Base-by-base conservation (phyloP, 495 filamentous ascomycete species). In the Aspergillus biplanus region DNA sequence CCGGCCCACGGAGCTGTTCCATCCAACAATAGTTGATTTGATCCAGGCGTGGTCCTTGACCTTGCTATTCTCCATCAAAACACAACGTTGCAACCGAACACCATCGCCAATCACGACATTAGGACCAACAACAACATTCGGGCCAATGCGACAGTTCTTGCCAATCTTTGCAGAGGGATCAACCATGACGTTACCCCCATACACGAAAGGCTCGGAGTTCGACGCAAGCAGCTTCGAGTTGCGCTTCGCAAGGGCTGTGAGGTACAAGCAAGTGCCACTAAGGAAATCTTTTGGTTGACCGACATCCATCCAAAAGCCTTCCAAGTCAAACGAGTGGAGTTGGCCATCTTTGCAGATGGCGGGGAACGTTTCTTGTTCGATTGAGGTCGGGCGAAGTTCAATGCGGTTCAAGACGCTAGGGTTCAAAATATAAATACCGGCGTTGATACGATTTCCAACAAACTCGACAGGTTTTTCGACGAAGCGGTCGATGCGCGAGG, bases 271-370 rank as follows among this genome's bases (percentile, higher is more conserved):
- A 65, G 95, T 98, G 62, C 95, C 95, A 35, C 88, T 91, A 56
- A 99, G 82, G 85, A 99, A 99, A 74, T 99, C 95, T 80, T 99
- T 99, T 58, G 95, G 95, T 76, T 99, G 95, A 68, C 95, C 95
- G 61, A 99, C 93, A 70, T 99, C 95, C 95, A 99, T 99, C 95
- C 95, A 99, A 84, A 97, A 99, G 66, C 95, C 93, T 66, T 99
- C 96, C 42, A 99, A 85, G 75, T 99, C 95, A 74, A 97, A 97
- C 3, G 93, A 97, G 85, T 99, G 95, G 52, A 99, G 80, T 77
- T 96, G 87, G 58, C 92, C 91, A 72, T 97, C 96, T 69, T 84
- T 87, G 76, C 88, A 89, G 70, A 99, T 96, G 63, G 92, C 90
- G 47, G 95, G 95, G 90, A 99, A 99, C 32, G 92, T 99, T 80